A percentile compares a stretch with the other conserved stretches of the same genome.
Conservation (phyloP, 1,139 yeast species). For the Nakaseomyces uthaithaninus region DNA sequence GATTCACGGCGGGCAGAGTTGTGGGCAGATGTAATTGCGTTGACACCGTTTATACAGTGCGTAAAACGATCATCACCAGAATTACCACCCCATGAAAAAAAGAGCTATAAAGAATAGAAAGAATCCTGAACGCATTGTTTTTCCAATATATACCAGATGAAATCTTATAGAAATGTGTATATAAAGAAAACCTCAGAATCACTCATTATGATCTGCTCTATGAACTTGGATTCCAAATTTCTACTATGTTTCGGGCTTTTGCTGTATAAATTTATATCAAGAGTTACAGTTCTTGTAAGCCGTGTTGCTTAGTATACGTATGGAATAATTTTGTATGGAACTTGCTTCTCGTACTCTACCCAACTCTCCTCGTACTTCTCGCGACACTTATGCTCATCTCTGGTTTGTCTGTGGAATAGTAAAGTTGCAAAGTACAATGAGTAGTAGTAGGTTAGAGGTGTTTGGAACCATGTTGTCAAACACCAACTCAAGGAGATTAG, state of each 20-base stretch:
- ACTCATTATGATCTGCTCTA: too few relatives aligned
- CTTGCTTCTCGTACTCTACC: conserved; percentile 69
- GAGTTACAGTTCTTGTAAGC: too few relatives aligned
- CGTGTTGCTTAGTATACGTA: conserved; percentile 49
- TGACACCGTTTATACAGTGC: conserved; percentile 5
- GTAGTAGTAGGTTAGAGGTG: conserved; percentile 82
- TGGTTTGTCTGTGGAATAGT: conserved; percentile 74
- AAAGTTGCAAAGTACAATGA: conserved; percentile 74
- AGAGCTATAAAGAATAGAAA: background rate
- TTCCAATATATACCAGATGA: too few relatives aligned
- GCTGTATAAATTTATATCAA: too few relatives aligned
- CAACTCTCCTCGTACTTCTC: conserved; percentile 80
- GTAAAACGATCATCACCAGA: conserved; percentile 1
- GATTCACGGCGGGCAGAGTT: background rate
- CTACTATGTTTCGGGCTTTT: too few relatives aligned
- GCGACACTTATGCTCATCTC: conserved; percentile 90
- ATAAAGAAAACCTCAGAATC: too few relatives aligned
- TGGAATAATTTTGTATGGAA: conserved; percentile 88
- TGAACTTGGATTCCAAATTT: too few relatives aligned
- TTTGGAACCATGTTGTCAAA: conserved; percentile 74
- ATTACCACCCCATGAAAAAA: too few relatives aligned
- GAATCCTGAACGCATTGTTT: background rate
- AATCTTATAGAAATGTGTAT: too few relatives aligned
- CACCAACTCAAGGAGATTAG: conserved; percentile 89
- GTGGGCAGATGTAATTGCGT: background rate